Evolutionary conservation across 768 basidiomycete species (phyloP).

Genomic region (Coprinopsis sp.): DNA sequence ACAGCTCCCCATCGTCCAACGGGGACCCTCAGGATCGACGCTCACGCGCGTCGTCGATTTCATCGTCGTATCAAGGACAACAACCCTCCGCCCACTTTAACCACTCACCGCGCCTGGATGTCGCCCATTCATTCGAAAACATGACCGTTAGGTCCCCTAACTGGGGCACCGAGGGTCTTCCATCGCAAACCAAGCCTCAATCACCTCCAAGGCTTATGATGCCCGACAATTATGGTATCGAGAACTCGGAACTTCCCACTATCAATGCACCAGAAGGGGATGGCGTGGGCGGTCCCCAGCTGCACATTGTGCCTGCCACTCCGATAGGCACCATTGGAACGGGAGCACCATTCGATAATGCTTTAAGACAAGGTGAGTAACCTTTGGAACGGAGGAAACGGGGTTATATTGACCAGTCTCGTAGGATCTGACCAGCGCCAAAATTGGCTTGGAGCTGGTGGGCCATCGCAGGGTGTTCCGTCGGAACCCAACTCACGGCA

Average conservation of each 20-base stretch:
- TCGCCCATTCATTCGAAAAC: constrained; percentile 56
- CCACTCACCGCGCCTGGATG: constrained; percentile 53
- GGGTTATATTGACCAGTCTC: neutral
- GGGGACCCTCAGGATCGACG: constrained; percentile 45
- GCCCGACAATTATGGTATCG: constrained; percentile 37
- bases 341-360: constrained; percentile 48
- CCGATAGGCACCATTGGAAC: constrained; percentile 64
- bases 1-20: constrained; percentile 59
- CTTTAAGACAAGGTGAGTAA: constrained; percentile 50
- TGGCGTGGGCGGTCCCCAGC: constrained; percentile 47
- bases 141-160: constrained; percentile 62
- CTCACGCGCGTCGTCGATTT: constrained; percentile 64
- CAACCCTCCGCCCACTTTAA: constrained; percentile 32
- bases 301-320: constrained; percentile 81
- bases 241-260: constrained; percentile 22
- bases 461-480: neutral
- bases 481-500: constrained; percentile 9
- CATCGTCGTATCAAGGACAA: constrained; percentile 37
- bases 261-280: constrained; percentile 39
- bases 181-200: constrained; percentile 45
- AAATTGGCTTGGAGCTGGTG: constrained; percentile 2
- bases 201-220: constrained; percentile 57
- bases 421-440: constrained; percentile 4
- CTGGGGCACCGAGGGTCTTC: constrained; percentile 51
- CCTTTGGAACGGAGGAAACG: constrained; percentile 3